Percentiles rank a stretch among this genome's conserved stretches.
phyloP scores from a whole-genome alignment of 2,329 filamentous ascomycete species.

The Fusarium aywerte region DNA sequence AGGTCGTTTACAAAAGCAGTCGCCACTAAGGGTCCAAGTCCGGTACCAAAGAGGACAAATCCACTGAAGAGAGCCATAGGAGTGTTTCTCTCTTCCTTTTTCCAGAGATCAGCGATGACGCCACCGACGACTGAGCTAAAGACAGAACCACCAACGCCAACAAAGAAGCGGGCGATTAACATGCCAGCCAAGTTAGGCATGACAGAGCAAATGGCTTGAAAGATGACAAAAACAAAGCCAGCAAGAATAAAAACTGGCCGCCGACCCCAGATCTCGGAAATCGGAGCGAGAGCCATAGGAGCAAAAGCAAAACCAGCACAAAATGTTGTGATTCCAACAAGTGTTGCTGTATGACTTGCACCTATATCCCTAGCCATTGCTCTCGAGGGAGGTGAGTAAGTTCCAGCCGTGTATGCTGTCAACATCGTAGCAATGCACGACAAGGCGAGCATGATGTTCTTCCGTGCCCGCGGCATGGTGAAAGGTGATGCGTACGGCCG shows the following conservation, averaged over 20 bases:
- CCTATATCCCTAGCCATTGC: constrained; percentile 75
- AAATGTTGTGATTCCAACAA: constrained; percentile 83
- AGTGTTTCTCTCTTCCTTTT: constrained; percentile 80
- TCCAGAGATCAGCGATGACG: constrained; percentile 87
- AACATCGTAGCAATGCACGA: constrained; percentile 80
- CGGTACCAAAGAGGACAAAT: constrained; percentile 80
- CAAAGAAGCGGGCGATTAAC: constrained; percentile 78
- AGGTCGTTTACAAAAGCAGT: constrained; percentile 74
- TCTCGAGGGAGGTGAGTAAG: constrained; percentile 76
- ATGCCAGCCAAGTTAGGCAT: constrained; percentile 77
- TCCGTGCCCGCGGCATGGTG: constrained; percentile 75
- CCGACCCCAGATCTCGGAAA: constrained; percentile 88
- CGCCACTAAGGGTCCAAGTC: constrained; percentile 77
- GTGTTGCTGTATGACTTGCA: constrained; percentile 72
- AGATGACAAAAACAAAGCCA: constrained; percentile 76
- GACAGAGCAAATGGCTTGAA: constrained; percentile 78
- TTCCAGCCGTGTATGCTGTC: constrained; percentile 83
- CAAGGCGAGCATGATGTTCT: constrained; percentile 75
- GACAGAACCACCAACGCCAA: constrained; percentile 78
- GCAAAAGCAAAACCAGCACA: constrained; percentile 83
- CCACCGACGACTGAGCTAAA: constrained; percentile 95
- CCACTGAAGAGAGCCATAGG: constrained; percentile 93
- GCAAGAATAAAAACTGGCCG: constrained; percentile 82
- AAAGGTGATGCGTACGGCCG: constrained; percentile 75
- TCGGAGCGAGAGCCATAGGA: constrained; percentile 88